phyloP scores from a whole-genome alignment of 805 yeast genomes.

The Zygosaccharomyces siamensis region DNA sequence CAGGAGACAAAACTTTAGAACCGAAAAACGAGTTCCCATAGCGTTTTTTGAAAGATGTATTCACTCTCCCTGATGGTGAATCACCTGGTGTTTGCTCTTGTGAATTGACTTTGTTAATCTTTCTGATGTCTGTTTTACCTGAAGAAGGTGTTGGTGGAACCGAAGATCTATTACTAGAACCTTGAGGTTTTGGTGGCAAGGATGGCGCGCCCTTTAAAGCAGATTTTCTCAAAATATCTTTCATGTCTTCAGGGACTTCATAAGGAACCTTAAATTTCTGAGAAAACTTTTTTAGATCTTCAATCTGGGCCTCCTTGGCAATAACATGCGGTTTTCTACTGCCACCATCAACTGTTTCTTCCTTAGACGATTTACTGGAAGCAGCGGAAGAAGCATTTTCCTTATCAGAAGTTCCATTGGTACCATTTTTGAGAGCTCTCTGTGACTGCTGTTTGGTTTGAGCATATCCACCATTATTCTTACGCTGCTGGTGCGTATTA shows the following conservation, averaged over 20 bases:
- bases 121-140: slow-evolving; percentile 22
- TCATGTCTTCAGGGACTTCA: slow-evolving; percentile 44
- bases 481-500: neutral
- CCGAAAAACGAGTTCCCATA: slow-evolving; percentile 38
- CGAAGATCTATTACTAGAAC: slow-evolving; percentile 13
- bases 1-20: slow-evolving; percentile 32
- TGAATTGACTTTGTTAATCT: slow-evolving; percentile 24
- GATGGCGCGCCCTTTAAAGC: slow-evolving; percentile 25
- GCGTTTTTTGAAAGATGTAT: slow-evolving; percentile 26
- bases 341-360: neutral
- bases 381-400: neutral
- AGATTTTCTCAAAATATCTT: slow-evolving; percentile 40
- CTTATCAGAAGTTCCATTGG: neutral
- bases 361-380: neutral
- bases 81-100: slow-evolving; percentile 24
- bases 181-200: slow-evolving; percentile 24
- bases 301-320: slow-evolving; percentile 55
- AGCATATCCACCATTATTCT: slow-evolving; percentile 6
- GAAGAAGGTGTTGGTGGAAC: slow-evolving; percentile 25
- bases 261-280: slow-evolving; percentile 74
- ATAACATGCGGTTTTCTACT: neutral
- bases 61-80: slow-evolving; percentile 20
- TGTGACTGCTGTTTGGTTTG: neutral
- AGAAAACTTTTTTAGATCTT: slow-evolving; percentile 70
- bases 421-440: neutral